Evolutionary conservation across 345 rosid species (phyloP).

Genomic region (Eucalyptus curtisii): DNA sequence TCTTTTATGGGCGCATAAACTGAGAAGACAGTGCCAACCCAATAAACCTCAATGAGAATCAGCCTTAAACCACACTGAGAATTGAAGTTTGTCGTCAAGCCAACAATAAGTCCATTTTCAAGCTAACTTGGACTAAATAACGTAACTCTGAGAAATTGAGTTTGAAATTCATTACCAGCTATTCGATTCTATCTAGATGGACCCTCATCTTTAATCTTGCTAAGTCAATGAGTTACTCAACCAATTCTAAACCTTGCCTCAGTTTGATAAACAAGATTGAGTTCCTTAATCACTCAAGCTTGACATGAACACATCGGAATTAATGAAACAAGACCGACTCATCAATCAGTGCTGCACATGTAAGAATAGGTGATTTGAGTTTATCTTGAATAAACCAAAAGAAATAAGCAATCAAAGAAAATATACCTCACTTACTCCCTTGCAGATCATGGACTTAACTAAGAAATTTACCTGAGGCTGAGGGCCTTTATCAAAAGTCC

Average conservation of each 20-base stretch:
- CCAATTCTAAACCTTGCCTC: background rate
- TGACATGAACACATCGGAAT: background rate
- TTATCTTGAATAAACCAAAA: background rate
- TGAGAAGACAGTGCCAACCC: background rate
- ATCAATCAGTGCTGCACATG: background rate
- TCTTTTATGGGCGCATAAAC: background rate
- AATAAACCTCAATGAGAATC: background rate
- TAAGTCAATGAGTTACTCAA: background rate
- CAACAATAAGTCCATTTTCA: background rate
- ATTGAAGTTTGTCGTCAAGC: background rate
- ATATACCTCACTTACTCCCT: background rate
- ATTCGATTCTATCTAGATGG: background rate
- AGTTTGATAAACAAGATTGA: background rate
- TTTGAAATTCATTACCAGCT: background rate
- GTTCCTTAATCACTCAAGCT: background rate
- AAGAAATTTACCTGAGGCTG: slow-evolving; percentile 24
- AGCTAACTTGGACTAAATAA: background rate
- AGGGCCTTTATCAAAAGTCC: slow-evolving; percentile 51
- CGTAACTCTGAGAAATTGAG: background rate
- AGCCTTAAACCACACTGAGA: background rate
- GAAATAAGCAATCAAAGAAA: background rate
- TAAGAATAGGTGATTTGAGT: background rate
- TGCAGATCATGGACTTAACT: background rate
- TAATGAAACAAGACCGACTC: background rate
- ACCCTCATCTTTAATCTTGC: background rate